Evolutionary conservation across 73 alveolate species (phyloP).

Genomic region (Vitrella brassicaformis): DNA sequence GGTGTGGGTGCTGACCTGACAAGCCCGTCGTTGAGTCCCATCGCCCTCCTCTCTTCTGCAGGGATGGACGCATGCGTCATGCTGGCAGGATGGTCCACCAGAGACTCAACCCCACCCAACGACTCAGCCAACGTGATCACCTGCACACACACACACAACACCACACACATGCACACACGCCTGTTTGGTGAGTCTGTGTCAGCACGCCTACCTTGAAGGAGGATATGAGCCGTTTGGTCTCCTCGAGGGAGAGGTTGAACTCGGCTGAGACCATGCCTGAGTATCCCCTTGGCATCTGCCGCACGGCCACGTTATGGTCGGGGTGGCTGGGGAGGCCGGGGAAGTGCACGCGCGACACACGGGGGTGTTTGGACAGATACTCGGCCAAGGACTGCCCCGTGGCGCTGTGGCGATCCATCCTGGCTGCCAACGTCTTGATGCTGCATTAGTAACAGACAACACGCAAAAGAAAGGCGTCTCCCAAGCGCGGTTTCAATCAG

Average conservation of each 20-base stretch:
- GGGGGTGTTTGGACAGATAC: conserved; percentile 48
- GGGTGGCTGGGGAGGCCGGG: conserved; percentile 57
- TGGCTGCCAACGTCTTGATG: conserved; percentile 48
- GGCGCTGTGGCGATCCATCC: conserved; percentile 50
- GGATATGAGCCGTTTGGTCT: conserved; percentile 43
- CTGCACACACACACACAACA: too few species aligned
- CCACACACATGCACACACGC: too few species aligned
- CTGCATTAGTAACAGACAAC: too few species aligned
- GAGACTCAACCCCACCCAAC: conserved; percentile 64
- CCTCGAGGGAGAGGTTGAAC: conserved; percentile 31
- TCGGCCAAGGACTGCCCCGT: conserved; percentile 60
- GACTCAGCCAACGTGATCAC: conserved; percentile 56
- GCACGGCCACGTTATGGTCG: conserved; percentile 48
- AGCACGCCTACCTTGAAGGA: too few species aligned
- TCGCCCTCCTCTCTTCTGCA: conserved; percentile 53
- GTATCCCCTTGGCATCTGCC: conserved; percentile 50
- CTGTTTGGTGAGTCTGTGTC: too few species aligned
- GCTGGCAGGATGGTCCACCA: conserved; percentile 64
- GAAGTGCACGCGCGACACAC: conserved; percentile 55
- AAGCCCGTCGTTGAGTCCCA: conserved; percentile 55
- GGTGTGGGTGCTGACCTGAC: conserved; percentile 25
- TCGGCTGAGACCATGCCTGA: conserved; percentile 54
- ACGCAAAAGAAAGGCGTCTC: too few species aligned
- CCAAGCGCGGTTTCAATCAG: too few species aligned
- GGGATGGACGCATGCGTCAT: conserved; percentile 69